Evolutionary conservation across 768 basidiomycete species (phyloP).

Genomic region (Leccinum broughii): DNA sequence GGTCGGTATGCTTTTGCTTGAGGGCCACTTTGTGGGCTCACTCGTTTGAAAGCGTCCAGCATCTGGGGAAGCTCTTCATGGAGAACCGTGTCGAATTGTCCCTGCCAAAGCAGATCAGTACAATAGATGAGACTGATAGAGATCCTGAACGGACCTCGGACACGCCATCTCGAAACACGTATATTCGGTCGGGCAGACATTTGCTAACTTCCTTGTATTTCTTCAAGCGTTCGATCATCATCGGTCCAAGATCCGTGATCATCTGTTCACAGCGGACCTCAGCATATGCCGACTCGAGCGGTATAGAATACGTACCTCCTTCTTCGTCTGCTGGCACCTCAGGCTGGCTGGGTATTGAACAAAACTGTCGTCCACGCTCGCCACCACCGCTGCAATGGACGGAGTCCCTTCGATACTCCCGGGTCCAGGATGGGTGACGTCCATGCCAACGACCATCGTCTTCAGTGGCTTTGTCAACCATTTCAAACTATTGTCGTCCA

Average conservation of each 20-base stretch:
- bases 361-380: conserved; percentile 66
- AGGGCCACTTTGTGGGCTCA: conserved; percentile 43
- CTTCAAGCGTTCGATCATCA: conserved; percentile 71
- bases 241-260: conserved; percentile 60
- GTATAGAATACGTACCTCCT: conserved; percentile 23
- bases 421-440: conserved; percentile 80
- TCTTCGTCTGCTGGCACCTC: conserved; percentile 52
- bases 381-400: conserved; percentile 82
- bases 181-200: conserved; percentile 62
- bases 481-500: conserved; percentile 53
- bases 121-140: not conserved
- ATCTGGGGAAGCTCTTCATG: conserved; percentile 63
- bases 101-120: conserved; percentile 40
- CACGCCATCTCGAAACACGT: conserved; percentile 80
- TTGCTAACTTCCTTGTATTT: conserved; percentile 56
- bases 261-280: conserved; percentile 47
- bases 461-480: conserved; percentile 61
- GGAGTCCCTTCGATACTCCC: conserved; percentile 69
- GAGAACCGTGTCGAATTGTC: conserved; percentile 68
- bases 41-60: conserved; percentile 52
- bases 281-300: not conserved
- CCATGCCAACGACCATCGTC: conserved; percentile 86
- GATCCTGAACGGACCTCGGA: conserved; percentile 56
- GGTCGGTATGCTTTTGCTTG: conserved; percentile 56
- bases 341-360: conserved; percentile 80